Evolutionary conservation across 2,329 filamentous ascomycete genomes (phyloP), one percentile per base, ranked within the genome.

Genomic region (Ophiostoma australiae): DNA sequence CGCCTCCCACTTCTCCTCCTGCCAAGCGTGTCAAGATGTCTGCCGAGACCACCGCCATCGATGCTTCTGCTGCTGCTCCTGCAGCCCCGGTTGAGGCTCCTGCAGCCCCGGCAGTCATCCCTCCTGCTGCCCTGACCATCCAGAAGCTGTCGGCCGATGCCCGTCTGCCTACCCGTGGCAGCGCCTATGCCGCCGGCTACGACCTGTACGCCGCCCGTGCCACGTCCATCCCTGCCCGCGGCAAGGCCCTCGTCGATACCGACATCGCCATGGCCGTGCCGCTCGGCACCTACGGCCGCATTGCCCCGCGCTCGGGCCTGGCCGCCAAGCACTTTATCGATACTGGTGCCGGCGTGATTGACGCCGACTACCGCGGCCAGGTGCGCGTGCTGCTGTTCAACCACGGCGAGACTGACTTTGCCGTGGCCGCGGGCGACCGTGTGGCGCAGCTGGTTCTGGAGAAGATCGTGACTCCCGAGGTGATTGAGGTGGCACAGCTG

Each of bases 331-430:
- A 98, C 83, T 95, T 94, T 82, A 98, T 99, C 79, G 93, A 97
- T 80, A 95, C 92, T 0, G 93, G 96, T 73, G 95, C 95, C 0
- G 95, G 95, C 70, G 95, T 99, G 74, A 98, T 99, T 76, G 95
- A 99, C 80, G 94, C 94, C 44, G 95, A 99, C 81, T 99, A 99
- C 84, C 88, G 95, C 48, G 95, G 95, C 27, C 91, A 91, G 75
- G 90, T 99, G 77, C 97, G 96, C 84, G 91, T 99, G 35, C 85
- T 99, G 75, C 87, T 99, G 69, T 98, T 98, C 81, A 99, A 99
- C 83, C 90, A 97, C 80, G 86, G 86, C 69, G 93, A 97, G 69
- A 81, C 82, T 58, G 93, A 97, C 79, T 98, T 96, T 78, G 84
- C 82, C 74, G 84, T 99, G 75, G 90, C 90, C 77, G 89, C 91